Percentiles rank a stretch among this genome's conserved stretches.
These are phyloP conservation scores for Ceratobasidium sp. DNA, from an alignment of 1,284 basidiomycete genomes.

Conservation along the genomic window DNA sequence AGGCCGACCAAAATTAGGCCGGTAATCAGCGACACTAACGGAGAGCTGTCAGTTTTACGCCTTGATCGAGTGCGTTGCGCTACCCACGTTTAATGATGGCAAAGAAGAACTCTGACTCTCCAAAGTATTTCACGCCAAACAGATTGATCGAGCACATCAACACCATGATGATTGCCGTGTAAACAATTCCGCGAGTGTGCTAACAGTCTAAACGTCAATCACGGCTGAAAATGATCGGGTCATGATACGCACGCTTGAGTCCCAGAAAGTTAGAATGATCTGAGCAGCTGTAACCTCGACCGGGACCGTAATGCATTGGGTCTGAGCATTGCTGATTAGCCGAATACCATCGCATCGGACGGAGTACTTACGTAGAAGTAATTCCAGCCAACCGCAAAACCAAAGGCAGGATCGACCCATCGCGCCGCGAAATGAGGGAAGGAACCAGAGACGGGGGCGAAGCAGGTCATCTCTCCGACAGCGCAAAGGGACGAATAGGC, in stretches of 20 bases:
- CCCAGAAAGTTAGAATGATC: slow-evolving; percentile 81
- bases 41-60: slow-evolving; percentile 23
- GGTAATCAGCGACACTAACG: slow-evolving; percentile 61
- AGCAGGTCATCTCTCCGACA: slow-evolving; percentile 73
- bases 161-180: slow-evolving; percentile 68
- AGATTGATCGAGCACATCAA: slow-evolving; percentile 73
- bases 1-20: slow-evolving; percentile 69
- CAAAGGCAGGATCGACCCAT: slow-evolving; percentile 77
- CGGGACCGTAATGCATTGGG: slow-evolving; percentile 65
- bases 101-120: slow-evolving; percentile 70
- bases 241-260: slow-evolving; percentile 56
- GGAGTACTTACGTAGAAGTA: slow-evolving; percentile 51
- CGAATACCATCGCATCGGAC: neutral
- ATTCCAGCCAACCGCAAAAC: slow-evolving; percentile 63
- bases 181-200: slow-evolving; percentile 61
- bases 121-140: slow-evolving; percentile 72
- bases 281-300: slow-evolving; percentile 79
- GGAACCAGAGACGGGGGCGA: slow-evolving; percentile 74
- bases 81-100: slow-evolving; percentile 65
- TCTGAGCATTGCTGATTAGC: slow-evolving; percentile 56
- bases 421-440: slow-evolving; percentile 71
- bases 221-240: neutral
- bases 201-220: slow-evolving; percentile 44
- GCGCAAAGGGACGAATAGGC: slow-evolving; percentile 55
- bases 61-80: slow-evolving; percentile 7